A percentile compares a stretch with the other conserved stretches of the same genome.
Conservation (phyloP, 2,329 filamentous ascomycete genomes). For the Thermomyces lanuginosus region DNA sequence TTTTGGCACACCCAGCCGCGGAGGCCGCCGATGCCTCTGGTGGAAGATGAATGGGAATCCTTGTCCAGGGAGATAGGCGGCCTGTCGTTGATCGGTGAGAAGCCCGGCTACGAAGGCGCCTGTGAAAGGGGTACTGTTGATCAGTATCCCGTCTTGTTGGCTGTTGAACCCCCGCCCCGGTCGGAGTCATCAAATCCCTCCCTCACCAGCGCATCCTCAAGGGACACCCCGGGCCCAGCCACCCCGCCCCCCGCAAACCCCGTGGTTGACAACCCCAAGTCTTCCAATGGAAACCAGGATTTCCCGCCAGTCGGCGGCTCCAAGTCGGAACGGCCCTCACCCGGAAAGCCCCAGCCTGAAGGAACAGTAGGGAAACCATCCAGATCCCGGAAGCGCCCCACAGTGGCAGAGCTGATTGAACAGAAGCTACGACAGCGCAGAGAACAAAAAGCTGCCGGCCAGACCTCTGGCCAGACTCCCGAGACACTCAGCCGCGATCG, state of each 20-base stretch:
- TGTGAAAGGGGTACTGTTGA: slow-evolving; percentile 25
- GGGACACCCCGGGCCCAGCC: slow-evolving; percentile 13
- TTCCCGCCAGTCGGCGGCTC: too few species aligned
- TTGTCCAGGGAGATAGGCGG: slow-evolving; percentile 26
- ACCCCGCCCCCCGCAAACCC: slow-evolving; percentile 13
- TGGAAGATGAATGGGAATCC: slow-evolving; percentile 29
- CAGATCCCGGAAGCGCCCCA: slow-evolving; percentile 3
- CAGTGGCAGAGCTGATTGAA: slow-evolving; percentile 18
- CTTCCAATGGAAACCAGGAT: neutral
- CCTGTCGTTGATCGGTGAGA: slow-evolving; percentile 14
- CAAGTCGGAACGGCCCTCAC: too few species aligned
- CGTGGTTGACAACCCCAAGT: neutral
- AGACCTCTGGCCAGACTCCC: too few species aligned
- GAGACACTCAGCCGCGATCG: too few species aligned
- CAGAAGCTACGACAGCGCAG: slow-evolving; percentile 18
- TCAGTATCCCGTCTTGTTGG: slow-evolving; percentile 29
- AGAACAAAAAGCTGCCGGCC: slow-evolving; percentile 8
- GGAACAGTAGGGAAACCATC: too few species aligned
- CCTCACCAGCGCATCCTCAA: slow-evolving; percentile 13
- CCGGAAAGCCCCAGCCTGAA: too few species aligned
- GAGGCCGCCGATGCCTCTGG: slow-evolving; percentile 29
- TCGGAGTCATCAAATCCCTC: slow-evolving; percentile 8
- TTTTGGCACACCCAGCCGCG: slow-evolving; percentile 14
- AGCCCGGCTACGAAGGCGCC: slow-evolving; percentile 18
- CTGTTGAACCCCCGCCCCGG: slow-evolving; percentile 12